phyloP scores from a whole-genome alignment of 2,329 filamentous ascomycete genomes.

The Sporothrix pseudoabietina region DNA sequence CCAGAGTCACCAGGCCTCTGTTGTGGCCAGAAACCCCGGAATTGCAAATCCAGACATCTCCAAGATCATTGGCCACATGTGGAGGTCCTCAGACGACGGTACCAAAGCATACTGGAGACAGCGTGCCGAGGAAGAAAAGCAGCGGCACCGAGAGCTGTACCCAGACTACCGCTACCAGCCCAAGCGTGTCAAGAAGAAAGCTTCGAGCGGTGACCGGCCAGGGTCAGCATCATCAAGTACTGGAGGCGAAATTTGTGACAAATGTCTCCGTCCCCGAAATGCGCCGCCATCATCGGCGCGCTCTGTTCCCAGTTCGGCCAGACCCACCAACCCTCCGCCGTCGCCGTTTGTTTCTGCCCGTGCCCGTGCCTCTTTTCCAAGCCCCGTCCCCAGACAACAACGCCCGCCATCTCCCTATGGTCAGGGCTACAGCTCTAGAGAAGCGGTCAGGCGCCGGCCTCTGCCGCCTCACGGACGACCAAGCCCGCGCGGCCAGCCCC shows the following conservation, averaged over 20 bases:
- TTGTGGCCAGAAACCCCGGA: slow-evolving; percentile 81
- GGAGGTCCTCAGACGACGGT: slow-evolving; percentile 74
- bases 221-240: not conserved
- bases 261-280: slow-evolving; percentile 70
- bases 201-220: slow-evolving; percentile 14
- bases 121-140: slow-evolving; percentile 90
- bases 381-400: slow-evolving; percentile 13
- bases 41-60: slow-evolving; percentile 95
- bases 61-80: slow-evolving; percentile 93
- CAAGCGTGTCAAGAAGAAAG: slow-evolving; percentile 58
- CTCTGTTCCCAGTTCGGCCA: slow-evolving; percentile 19
- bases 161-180: slow-evolving; percentile 95
- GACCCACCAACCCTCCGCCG: not conserved
- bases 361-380: not conserved
- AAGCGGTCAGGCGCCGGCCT: slow-evolving; percentile 19
- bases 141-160: slow-evolving; percentile 83
- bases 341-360: not conserved
- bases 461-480: slow-evolving; percentile 26
- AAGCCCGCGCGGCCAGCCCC: not conserved
- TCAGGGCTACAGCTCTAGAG: not conserved
- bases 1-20: slow-evolving; percentile 82
- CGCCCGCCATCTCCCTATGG: slow-evolving; percentile 31
- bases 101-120: slow-evolving; percentile 85
- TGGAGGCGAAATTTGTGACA: slow-evolving; percentile 57
- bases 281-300: slow-evolving; percentile 60